Conservation (phyloP, 202 grass and related monocot species). For the Hordeum pubiflorum region DNA sequence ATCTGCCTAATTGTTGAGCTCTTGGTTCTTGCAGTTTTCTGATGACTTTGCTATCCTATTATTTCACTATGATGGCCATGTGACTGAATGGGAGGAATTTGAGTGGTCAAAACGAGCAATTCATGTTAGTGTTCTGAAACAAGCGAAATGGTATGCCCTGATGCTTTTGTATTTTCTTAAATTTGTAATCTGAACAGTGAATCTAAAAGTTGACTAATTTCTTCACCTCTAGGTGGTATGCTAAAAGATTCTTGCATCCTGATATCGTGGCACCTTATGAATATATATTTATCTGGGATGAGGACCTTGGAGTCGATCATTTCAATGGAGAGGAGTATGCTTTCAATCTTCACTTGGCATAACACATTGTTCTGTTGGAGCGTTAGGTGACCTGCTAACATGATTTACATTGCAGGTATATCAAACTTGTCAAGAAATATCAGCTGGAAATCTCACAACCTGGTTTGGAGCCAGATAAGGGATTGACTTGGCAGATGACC, state of each 20-base stretch:
- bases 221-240: slow-evolving; percentile 67
- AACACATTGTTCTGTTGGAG: not conserved
- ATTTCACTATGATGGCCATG: slow-evolving; percentile 93
- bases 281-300: slow-evolving; percentile 94
- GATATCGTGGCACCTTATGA: slow-evolving; percentile 86
- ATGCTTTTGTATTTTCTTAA: slow-evolving; percentile 6
- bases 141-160: slow-evolving; percentile 73
- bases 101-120: slow-evolving; percentile 92
- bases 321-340: slow-evolving; percentile 85
- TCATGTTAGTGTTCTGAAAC: slow-evolving; percentile 67
- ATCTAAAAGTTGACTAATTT: slow-evolving; percentile 22
- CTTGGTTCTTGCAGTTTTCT: slow-evolving; percentile 68
- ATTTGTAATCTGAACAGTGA: slow-evolving; percentile 9
- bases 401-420: slow-evolving; percentile 47
- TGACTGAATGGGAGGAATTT: slow-evolving; percentile 92
- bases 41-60: slow-evolving; percentile 77
- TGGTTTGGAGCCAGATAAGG: slow-evolving; percentile 66
- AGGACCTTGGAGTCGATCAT: slow-evolving; percentile 89
- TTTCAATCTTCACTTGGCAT: slow-evolving; percentile 1
- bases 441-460: slow-evolving; percentile 84
- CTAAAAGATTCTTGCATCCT: slow-evolving; percentile 93
- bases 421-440: slow-evolving; percentile 89
- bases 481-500: slow-evolving; percentile 89
- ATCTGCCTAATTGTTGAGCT: not conserved
- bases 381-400: not conserved